Percentiles rank a stretch among this genome's conserved stretches.
Evolutionary conservation across 495 filamentous ascomycete species (phyloP).

Genomic region (Daldinia vernicosa): DNA sequence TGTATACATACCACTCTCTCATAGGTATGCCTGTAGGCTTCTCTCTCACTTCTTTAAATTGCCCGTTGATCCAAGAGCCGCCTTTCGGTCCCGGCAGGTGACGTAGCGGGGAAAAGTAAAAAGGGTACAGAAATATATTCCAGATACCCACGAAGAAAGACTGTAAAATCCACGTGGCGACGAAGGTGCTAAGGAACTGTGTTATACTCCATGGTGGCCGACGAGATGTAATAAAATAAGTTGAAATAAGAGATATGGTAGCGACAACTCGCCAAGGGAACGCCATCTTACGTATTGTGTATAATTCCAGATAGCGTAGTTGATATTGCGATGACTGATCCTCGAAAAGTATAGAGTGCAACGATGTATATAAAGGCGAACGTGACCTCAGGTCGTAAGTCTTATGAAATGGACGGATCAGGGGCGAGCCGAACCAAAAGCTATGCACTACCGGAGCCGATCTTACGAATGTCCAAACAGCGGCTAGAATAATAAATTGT

Average conservation of each 20-base stretch:
- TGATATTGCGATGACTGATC: neutral
- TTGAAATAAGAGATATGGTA: slow-evolving; percentile 40
- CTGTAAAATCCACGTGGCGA: slow-evolving; percentile 41
- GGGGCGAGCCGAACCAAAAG: slow-evolving; percentile 13
- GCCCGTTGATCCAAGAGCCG: slow-evolving; percentile 60
- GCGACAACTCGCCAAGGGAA: slow-evolving; percentile 40
- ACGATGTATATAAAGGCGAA: neutral
- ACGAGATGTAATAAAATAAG: slow-evolving; percentile 48
- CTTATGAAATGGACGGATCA: slow-evolving; percentile 15
- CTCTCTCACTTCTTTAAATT: slow-evolving; percentile 63
- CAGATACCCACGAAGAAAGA: slow-evolving; percentile 52
- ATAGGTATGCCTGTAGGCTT: slow-evolving; percentile 69
- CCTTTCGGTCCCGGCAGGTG: slow-evolving; percentile 67
- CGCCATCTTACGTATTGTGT: slow-evolving; percentile 29
- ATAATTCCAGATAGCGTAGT: neutral
- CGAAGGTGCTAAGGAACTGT: slow-evolving; percentile 39
- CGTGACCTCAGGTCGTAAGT: neutral
- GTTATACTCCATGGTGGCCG: slow-evolving; percentile 40
- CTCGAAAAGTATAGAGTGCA: neutral
- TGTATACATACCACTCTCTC: neutral
- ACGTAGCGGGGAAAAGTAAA: slow-evolving; percentile 74
- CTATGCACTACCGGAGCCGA: slow-evolving; percentile 14
- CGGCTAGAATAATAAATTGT: neutral
- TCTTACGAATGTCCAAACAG: slow-evolving; percentile 1
- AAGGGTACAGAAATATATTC: slow-evolving; percentile 71